Conservation (phyloP, 495 filamentous ascomycete species). For the Trichoderma orchidacearum region DNA sequence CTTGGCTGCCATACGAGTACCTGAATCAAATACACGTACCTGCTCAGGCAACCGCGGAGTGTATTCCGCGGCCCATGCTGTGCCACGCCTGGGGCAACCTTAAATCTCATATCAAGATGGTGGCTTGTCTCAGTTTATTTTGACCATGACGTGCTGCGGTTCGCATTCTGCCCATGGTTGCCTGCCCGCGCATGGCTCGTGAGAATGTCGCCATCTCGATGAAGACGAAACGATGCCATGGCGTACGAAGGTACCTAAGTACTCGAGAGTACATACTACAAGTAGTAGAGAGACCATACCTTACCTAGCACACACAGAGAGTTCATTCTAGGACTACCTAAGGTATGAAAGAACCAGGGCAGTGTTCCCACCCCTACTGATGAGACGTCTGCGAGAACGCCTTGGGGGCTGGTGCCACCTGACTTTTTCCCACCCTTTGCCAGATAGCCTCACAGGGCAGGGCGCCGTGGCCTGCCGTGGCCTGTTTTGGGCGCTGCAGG, state of each 20-base stretch:
- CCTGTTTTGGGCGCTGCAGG: background rate
- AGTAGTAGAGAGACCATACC: no score
- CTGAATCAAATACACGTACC: no score
- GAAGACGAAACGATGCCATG: background rate
- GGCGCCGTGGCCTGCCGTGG: background rate
- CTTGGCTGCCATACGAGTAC: no score
- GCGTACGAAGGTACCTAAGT: no score
- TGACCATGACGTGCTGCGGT: background rate
- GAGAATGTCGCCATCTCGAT: background rate
- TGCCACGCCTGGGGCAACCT: background rate
- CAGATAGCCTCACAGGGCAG: background rate
- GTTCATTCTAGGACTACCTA: no score
- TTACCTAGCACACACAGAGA: no score
- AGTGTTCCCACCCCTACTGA: background rate
- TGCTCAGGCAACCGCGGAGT: no score
- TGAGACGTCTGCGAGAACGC: background rate
- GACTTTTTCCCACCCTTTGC: background rate
- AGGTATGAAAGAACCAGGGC: no score
- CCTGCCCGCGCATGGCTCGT: background rate
- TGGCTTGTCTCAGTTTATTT: background rate
- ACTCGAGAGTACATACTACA: no score
- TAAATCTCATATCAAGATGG: background rate
- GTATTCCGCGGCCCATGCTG: background rate
- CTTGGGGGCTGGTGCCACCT: background rate
- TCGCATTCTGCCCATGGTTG: background rate